phyloP scores from a whole-genome alignment of 176 grass and related monocot genomes.

The Rhipidocladum racemiflorum region DNA sequence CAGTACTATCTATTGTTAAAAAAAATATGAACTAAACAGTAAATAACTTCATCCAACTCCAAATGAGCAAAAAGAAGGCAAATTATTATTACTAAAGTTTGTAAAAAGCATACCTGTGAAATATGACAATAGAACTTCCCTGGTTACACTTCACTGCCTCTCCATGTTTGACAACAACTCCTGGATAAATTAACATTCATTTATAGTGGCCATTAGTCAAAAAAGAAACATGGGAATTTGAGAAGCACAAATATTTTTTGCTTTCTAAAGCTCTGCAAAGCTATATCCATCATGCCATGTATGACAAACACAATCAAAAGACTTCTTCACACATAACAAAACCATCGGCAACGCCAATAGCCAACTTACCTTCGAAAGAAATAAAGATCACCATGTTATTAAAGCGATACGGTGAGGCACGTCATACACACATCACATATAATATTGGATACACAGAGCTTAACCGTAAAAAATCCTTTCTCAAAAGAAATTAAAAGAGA shows the following conservation, averaged over 20 bases:
- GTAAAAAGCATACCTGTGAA: conserved; percentile 16
- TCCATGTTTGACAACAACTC: conserved; percentile 29
- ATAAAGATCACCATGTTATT: no score
- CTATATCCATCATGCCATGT: background rate
- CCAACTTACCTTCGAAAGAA: background rate
- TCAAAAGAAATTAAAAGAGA: no score
- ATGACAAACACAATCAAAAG: background rate
- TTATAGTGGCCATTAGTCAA: conserved; percentile 10
- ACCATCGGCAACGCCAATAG: background rate
- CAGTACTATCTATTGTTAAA: conserved; percentile 31
- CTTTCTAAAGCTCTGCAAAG: background rate
- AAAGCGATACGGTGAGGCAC: no score
- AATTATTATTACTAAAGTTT: background rate
- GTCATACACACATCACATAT: no score
- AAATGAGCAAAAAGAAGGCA: background rate
- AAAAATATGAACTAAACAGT: background rate
- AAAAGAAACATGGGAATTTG: background rate
- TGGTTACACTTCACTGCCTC: conserved; percentile 34
- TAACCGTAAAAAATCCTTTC: no score
- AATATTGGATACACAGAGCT: no score
- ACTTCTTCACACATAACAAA: background rate
- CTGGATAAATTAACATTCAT: conserved; percentile 20
- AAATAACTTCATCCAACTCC: background rate
- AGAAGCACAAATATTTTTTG: background rate
- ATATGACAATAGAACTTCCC: conserved; percentile 23